Base-by-base conservation (phyloP, 1,284 basidiomycete genomes). In the Microbotryum scabiosae region DNA sequence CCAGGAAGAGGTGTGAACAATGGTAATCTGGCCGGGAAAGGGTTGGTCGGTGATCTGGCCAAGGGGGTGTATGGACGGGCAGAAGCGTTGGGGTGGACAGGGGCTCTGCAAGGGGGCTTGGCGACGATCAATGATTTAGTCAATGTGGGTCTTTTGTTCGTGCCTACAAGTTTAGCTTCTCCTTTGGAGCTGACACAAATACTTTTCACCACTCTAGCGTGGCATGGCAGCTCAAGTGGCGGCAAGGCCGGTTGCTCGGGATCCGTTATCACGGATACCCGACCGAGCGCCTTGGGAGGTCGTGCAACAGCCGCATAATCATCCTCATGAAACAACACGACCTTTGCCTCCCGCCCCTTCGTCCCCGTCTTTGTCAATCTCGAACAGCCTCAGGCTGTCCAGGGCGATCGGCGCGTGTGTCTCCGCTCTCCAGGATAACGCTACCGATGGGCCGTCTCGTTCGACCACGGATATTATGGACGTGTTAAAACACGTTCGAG, bases 31-130 rank as follows among this genome's bases (percentile, higher is more conserved):
- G 64, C 57, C 5, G 57, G 57, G 47, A 52, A 56, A 21, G 57
- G 66, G 4, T 26, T 60, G 20, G 41, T 67, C 1, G 59, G 65
- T 5, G 65, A 66, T 45, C 49, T 71, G 3, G 70, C 69, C 2
- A 70, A 68, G 56, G 69, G 66, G 2, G 59, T 71, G 4, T 69
- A 68, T 54, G 69, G 62, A 4, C 23, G 66, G 8, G 65, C 68
- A 8, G 70, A 71, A 55, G 69, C 70, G 12, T 32, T 70, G 16
- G 36, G 36, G 14, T 41, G 36, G 36, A 41, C 36, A 41, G 23
- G 70, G 69, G 2, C 69, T 71, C 65, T 68, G 68, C 60, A 68
- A 66, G 54, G 70, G 69, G 3, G 43, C 69, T 57, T 60, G 16
- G 65, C 65, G 0, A 67, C 66, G 4, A 57, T 68, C 46, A 62